phyloP scores from a whole-genome alignment of 805 yeast genomes.

The Cyberlindnera nakhonratchasimensis region DNA sequence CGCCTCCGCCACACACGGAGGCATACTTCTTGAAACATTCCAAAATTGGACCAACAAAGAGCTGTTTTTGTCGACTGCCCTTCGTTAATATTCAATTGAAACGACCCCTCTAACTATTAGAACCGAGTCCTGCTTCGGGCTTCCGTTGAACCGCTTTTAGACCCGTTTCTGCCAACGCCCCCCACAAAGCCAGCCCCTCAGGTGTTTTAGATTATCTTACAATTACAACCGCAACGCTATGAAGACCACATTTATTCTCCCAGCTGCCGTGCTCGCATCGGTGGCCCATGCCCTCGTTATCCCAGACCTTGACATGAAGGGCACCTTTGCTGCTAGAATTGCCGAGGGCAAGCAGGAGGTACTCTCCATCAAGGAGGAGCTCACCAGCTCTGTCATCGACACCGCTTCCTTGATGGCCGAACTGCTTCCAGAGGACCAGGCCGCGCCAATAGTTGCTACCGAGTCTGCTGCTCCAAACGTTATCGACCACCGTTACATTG shows the following conservation, averaged over 20 bases:
- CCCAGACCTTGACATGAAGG: slow-evolving; percentile 48
- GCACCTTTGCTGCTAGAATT: slow-evolving; percentile 31
- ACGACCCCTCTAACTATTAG: too few relatives aligned
- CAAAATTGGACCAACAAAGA: too few relatives aligned
- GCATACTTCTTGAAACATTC: too few relatives aligned
- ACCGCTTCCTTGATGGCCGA: slow-evolving; percentile 11
- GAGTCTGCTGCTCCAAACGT: slow-evolving; percentile 41
- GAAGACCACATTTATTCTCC: slow-evolving; percentile 27
- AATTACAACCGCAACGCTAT: neutral
- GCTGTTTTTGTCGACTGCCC: too few relatives aligned
- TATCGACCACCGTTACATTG: slow-evolving; percentile 75
- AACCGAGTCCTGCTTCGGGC: too few relatives aligned
- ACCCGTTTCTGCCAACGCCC: too few relatives aligned
- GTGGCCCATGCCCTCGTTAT: slow-evolving; percentile 55
- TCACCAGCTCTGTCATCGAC: slow-evolving; percentile 22
- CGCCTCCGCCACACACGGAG: too few relatives aligned
- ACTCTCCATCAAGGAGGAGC: slow-evolving; percentile 1
- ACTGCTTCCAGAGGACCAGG: slow-evolving; percentile 19
- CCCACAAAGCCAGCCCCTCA: neutral
- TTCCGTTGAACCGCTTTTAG: too few relatives aligned
- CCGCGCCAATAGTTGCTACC: slow-evolving; percentile 45
- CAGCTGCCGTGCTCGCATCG: slow-evolving; percentile 36
- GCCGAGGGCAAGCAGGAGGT: slow-evolving; percentile 11
- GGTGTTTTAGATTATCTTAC: neutral
- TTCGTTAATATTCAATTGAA: too few relatives aligned